Evolutionary conservation across 148 eudicot genomes (phyloP), one percentile per base, ranked within the genome.

Genomic region (Camellia sinensis): DNA sequence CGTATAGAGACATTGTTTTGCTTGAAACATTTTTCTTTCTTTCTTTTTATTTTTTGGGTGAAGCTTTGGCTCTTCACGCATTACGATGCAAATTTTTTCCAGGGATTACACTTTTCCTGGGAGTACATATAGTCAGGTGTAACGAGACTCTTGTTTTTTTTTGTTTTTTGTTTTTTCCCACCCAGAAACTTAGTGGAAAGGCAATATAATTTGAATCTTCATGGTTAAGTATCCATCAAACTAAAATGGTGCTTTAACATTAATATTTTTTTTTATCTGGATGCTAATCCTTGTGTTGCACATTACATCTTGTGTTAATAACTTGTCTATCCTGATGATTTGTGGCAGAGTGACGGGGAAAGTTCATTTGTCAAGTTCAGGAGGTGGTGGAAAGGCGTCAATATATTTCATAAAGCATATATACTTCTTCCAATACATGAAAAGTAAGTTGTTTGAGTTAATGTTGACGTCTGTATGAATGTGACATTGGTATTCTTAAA

Each of bases 301-400:
- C n/a, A 41, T 19, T 80, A 17, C 60, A 76, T 69, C 41, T 70
- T 41, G 72, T 52, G 21, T 71, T 46, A 37, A 22, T 79, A 71
- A 59, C 70, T 70, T 78, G 52, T 84, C 66, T 84, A 60, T 37
- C 64, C n/a, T 78, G 83, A 80, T 79, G 67, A 64, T 76, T 43
- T 83, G 83, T 77, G 88, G 94, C 88, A 84, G 84, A 75, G 56
- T 83, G 89, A 87, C 63, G 85, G 80, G 82, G 90, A 84, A 87
- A 80, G 84, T 64, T 84, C 85, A 73, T 96, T 92, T 82, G 71
- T 62, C 82, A 96, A 87, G 90, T 87, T 96, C 75, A 87, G 98
- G 80, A 92, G 97, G 86, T 96, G 99, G 98, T 96, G 99, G 99
- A 96, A 87, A 89, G 94, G 97, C 81, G 94, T 92, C 74, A 85